These are phyloP conservation scores for Ulvella scutata DNA, from an alignment of 139 green algal genomes.

Conservation along the genomic window DNA sequence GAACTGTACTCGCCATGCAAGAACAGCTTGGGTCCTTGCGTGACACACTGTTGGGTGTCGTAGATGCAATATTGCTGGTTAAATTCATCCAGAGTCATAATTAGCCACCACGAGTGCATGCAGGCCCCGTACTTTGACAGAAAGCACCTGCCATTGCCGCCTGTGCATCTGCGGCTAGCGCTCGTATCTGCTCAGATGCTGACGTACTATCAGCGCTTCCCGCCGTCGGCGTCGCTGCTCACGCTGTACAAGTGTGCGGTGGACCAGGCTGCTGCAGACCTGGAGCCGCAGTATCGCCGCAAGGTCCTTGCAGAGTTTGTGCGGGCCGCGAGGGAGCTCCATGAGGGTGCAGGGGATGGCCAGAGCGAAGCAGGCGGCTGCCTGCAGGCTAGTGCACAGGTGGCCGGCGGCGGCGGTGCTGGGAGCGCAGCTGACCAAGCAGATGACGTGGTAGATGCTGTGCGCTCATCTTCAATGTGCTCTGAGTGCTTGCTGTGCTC, in stretches of 20 bases:
- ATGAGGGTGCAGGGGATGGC: not conserved
- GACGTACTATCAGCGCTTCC: constrained; percentile 41
- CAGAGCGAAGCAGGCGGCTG: too few relatives aligned
- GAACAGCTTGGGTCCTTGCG: too few relatives aligned
- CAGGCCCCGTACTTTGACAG: constrained; percentile 2
- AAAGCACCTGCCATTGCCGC: constrained; percentile 25
- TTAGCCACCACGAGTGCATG: not conserved
- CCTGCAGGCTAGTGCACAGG: not conserved
- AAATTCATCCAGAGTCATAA: too few relatives aligned
- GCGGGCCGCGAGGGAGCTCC: constrained; percentile 5
- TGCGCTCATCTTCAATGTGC: too few relatives aligned
- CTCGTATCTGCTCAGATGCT: constrained; percentile 36
- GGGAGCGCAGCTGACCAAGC: not conserved
- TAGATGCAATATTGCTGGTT: too few relatives aligned
- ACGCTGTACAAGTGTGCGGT: constrained; percentile 24
- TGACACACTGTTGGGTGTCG: too few relatives aligned
- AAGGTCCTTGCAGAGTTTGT: constrained; percentile 25
- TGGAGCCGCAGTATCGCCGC: constrained; percentile 13
- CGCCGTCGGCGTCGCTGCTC: constrained; percentile 14
- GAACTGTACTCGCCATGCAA: too few relatives aligned
- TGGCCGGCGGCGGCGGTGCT: not conserved
- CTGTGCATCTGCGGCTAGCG: constrained; percentile 18
- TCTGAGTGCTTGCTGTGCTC: too few relatives aligned
- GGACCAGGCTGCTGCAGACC: constrained; percentile 6
- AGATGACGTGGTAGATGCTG: not conserved